A percentile compares a stretch with the other conserved stretches of the same genome.
These are phyloP conservation scores for Ophiostoma himal-ulmi DNA, from an alignment of 2,329 filamentous ascomycete species.

Conservation along the genomic window DNA sequence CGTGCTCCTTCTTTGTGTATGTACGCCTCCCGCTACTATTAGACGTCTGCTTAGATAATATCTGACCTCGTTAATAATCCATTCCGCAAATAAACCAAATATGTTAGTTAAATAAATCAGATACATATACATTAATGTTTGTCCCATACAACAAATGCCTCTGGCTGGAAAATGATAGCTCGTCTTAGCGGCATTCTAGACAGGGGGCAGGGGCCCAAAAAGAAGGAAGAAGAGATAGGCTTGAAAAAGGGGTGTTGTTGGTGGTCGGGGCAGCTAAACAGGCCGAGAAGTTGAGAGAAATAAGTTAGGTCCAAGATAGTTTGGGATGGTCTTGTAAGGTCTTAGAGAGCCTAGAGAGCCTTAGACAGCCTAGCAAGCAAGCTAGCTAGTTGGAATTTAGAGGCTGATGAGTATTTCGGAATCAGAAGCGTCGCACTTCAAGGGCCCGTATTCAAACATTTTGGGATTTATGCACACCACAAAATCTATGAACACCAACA, in stretches of 20 bases:
- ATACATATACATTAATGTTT: too few relatives aligned
- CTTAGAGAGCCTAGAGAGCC: too few relatives aligned
- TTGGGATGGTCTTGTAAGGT: neutral
- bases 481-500: neutral
- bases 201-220: conserved; percentile 14
- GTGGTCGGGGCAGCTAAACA: neutral
- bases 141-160: neutral
- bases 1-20: neutral
- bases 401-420: too few relatives aligned
- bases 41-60: neutral
- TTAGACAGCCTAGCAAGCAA: too few relatives aligned
- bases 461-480: neutral
- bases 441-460: too few relatives aligned
- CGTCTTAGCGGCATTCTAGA: conserved; percentile 11
- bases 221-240: conserved; percentile 6
- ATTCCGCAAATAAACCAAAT: too few relatives aligned
- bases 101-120: too few relatives aligned
- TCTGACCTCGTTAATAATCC: too few relatives aligned
- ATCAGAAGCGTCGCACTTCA: too few relatives aligned
- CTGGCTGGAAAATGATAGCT: neutral
- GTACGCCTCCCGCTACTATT: too few relatives aligned
- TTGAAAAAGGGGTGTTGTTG: conserved; percentile 9
- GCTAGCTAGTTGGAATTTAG: neutral
- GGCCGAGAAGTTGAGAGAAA: neutral
- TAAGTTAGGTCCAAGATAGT: neutral